phyloP scores from a whole-genome alignment of 768 basidiomycete genomes.

The Calocybe gangraenosa region DNA sequence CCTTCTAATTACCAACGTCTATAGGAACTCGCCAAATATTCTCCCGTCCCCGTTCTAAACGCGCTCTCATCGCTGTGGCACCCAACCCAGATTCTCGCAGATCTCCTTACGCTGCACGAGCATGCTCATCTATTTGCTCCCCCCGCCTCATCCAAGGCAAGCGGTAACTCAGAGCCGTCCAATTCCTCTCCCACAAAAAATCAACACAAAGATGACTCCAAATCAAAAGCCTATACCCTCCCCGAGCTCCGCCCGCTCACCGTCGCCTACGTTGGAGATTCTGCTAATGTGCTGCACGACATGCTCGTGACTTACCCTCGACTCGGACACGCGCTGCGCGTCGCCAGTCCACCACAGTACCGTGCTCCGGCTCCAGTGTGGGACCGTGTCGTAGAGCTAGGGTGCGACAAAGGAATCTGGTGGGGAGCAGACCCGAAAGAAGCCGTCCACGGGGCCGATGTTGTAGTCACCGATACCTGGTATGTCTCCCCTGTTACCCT shows the following conservation, averaged over 20 bases:
- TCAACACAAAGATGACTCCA: conserved; percentile 16
- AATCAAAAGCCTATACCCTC: conserved; percentile 19
- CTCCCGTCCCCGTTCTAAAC: conserved; percentile 92
- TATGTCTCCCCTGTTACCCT: conserved; percentile 36
- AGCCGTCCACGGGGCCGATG: conserved; percentile 85
- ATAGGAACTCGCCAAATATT: conserved; percentile 87
- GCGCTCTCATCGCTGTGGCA: conserved; percentile 96
- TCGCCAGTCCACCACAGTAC: conserved; percentile 79
- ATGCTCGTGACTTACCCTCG: conserved; percentile 96
- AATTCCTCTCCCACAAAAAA: too few species aligned
- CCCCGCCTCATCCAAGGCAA: conserved; percentile 16
- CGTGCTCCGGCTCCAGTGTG: conserved; percentile 72
- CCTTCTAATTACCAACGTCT: not conserved
- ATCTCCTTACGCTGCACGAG: conserved; percentile 87
- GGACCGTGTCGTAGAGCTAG: conserved; percentile 74
- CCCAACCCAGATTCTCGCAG: conserved; percentile 93
- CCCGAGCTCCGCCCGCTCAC: conserved; percentile 73
- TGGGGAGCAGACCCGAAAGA: conserved; percentile 80
- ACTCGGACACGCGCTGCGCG: conserved; percentile 78
- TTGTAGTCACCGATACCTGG: conserved; percentile 99
- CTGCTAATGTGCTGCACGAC: conserved; percentile 93
- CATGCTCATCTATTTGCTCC: conserved; percentile 52
- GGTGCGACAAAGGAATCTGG: conserved; percentile 65
- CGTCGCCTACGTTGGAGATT: conserved; percentile 91
- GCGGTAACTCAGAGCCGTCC: too few species aligned